A percentile compares a stretch with the other conserved stretches of the same genome.
Evolutionary conservation across 139 green algal genomes (phyloP).

Genomic region (Cymbomonas tetramitiformis): DNA sequence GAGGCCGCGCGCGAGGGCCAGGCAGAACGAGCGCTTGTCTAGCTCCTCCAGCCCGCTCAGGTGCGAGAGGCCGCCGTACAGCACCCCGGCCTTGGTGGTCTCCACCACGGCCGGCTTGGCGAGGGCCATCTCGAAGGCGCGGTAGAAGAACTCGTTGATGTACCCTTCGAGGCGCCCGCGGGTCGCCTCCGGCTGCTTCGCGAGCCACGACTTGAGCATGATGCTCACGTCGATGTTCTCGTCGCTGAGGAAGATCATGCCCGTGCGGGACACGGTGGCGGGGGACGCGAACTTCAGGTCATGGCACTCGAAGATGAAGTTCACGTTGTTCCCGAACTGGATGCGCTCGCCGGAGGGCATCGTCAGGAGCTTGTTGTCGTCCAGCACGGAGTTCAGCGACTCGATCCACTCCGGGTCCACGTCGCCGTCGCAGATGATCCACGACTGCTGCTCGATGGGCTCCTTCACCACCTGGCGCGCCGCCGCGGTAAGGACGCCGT

Average conservation of each 20-base stretch:
- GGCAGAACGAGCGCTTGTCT: slow-evolving; percentile 29
- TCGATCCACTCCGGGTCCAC: slow-evolving; percentile 81
- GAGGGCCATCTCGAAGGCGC: slow-evolving; percentile 34
- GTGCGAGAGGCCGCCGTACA: slow-evolving; percentile 1
- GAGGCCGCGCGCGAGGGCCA: slow-evolving; percentile 38
- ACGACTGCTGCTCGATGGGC: slow-evolving; percentile 44
- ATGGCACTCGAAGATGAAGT: slow-evolving; percentile 77
- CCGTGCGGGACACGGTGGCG: slow-evolving; percentile 53
- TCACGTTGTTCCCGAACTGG: slow-evolving; percentile 64
- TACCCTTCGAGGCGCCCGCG: slow-evolving; percentile 16
- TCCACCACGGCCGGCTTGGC: slow-evolving; percentile 25
- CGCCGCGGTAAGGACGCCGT: slow-evolving; percentile 60
- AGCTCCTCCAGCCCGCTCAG: background rate
- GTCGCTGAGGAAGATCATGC: slow-evolving; percentile 53
- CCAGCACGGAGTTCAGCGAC: slow-evolving; percentile 68
- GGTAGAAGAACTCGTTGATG: slow-evolving; percentile 30
- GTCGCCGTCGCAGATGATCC: slow-evolving; percentile 74
- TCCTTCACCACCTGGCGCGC: slow-evolving; percentile 51
- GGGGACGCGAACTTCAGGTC: slow-evolving; percentile 61
- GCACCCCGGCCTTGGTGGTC: slow-evolving; percentile 35
- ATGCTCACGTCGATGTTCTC: slow-evolving; percentile 36
- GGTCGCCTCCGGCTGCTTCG: background rate
- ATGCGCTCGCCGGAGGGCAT: slow-evolving; percentile 66
- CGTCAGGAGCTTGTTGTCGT: slow-evolving; percentile 67
- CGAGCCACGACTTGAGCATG: slow-evolving; percentile 37